Evolutionary conservation across 179 eudicot species (phyloP).

Genomic region (Corrigiola litoralis): DNA sequence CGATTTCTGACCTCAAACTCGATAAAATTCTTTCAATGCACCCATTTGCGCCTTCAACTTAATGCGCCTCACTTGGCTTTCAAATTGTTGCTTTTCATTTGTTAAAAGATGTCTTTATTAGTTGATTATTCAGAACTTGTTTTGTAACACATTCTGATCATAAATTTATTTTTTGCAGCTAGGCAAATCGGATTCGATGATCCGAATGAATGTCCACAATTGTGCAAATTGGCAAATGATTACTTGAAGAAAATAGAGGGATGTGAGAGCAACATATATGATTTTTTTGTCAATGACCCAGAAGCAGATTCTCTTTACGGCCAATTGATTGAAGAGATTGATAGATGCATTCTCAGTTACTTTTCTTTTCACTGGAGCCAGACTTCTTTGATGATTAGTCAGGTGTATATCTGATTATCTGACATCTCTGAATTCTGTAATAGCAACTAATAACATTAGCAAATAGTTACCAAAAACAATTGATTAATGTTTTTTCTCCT

Average conservation of each 20-base stretch:
- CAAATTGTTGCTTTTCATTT: too few relatives aligned
- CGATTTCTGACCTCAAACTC: too few relatives aligned
- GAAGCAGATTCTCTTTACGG: constrained; percentile 50
- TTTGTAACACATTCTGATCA: too few relatives aligned
- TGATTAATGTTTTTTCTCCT: neutral
- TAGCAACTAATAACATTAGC: neutral
- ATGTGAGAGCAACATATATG: constrained; percentile 50
- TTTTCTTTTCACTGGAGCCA: constrained; percentile 79
- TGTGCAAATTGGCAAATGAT: constrained; percentile 56
- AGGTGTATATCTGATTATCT: constrained; percentile 33
- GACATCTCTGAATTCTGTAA: neutral
- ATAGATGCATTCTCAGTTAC: constrained; percentile 68
- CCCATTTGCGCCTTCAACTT: too few relatives aligned
- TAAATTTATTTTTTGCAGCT: too few relatives aligned
- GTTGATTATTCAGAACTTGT: too few relatives aligned
- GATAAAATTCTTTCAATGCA: too few relatives aligned
- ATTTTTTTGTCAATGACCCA: constrained; percentile 43
- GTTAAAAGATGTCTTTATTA: too few relatives aligned
- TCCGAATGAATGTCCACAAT: constrained; percentile 55
- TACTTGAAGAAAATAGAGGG: constrained; percentile 56
- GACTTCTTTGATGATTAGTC: constrained; percentile 52
- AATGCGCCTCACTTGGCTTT: too few relatives aligned
- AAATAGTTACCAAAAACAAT: neutral
- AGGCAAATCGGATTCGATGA: constrained; percentile 83
- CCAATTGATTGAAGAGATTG: constrained; percentile 73